Conservation (phyloP, 805 yeast species). For the Hanseniaspora valbyensis region DNA sequence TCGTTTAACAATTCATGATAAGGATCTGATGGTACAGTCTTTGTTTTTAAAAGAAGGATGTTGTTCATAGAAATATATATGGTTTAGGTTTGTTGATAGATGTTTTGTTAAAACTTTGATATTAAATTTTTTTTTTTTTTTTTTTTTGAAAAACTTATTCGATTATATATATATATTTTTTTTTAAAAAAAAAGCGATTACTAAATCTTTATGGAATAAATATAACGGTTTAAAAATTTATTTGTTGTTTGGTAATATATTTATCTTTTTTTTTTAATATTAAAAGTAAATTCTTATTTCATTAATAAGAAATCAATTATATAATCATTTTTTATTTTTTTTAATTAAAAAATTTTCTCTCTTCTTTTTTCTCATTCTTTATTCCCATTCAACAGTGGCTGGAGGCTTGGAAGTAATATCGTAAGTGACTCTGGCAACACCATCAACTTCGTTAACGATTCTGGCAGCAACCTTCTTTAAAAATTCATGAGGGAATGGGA, state of each 20-base stretch:
- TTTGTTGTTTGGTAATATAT: background rate
- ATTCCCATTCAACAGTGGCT: constrained; percentile 99
- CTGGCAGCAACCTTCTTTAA: constrained; percentile 87
- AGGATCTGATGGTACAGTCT: constrained; percentile 56
- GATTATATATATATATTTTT: too few species aligned
- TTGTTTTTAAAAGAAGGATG: constrained; percentile 57
- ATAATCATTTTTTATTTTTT: background rate
- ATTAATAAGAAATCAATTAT: background rate
- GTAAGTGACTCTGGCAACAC: constrained; percentile 97
- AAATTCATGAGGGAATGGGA: constrained; percentile 80
- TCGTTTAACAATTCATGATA: constrained; percentile 39
- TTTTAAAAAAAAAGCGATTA: too few species aligned
- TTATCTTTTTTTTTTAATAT: background rate
- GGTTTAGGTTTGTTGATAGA: background rate
- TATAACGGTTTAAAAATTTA: too few species aligned
- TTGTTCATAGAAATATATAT: constrained; percentile 17
- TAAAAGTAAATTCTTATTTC: background rate
- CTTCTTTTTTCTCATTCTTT: constrained; percentile 21
- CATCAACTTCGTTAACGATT: constrained; percentile 96
- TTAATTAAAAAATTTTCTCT: background rate
- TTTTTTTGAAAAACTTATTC: too few species aligned
- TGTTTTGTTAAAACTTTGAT: background rate
- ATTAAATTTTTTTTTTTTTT: too few species aligned
- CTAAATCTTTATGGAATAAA: too few species aligned
- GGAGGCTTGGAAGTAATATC: constrained; percentile 99